Evolutionary conservation across 371 early-diverging fungal genomes (phyloP).

Genomic region (Smittium culicis): DNA sequence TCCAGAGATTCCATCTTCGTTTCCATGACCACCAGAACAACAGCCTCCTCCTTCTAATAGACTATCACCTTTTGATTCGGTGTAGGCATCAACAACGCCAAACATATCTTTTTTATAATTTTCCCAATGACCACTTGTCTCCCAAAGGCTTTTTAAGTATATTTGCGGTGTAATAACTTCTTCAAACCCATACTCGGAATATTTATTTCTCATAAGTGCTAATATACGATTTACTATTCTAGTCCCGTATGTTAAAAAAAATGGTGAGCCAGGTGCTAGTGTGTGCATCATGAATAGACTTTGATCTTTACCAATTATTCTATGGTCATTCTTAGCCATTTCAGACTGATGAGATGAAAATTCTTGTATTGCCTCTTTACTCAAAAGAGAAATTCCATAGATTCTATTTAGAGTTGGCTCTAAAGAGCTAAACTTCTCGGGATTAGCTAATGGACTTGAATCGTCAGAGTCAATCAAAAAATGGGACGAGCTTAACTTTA

Average conservation of each 20-base stretch:
- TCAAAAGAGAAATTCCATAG: slow-evolving; percentile 98
- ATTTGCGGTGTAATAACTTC: slow-evolving; percentile 97
- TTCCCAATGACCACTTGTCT: slow-evolving; percentile 96
- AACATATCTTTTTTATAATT: slow-evolving; percentile 99
- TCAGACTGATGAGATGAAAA: slow-evolving; percentile 79
- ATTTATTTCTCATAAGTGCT: slow-evolving; percentile 41
- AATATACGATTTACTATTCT: slow-evolving; percentile 48
- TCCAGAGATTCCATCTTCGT: slow-evolving; percentile 72
- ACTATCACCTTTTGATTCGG: slow-evolving; percentile 31
- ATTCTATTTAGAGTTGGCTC: slow-evolving; percentile 90
- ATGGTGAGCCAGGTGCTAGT: slow-evolving; percentile 57
- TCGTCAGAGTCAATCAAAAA: not conserved
- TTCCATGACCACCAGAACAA: slow-evolving; percentile 32
- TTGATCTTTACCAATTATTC: slow-evolving; percentile 85
- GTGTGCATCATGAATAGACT: slow-evolving; percentile 93
- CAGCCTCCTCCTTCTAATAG: not conserved
- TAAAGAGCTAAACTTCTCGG: slow-evolving; percentile 13
- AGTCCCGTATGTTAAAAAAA: slow-evolving; percentile 63
- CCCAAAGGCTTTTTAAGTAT: slow-evolving; percentile 94
- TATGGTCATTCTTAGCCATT: slow-evolving; percentile 96
- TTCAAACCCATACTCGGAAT: slow-evolving; percentile 60
- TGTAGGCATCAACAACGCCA: slow-evolving; percentile 50
- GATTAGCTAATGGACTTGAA: not conserved
- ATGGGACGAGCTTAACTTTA: slow-evolving; percentile 44
- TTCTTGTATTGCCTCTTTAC: slow-evolving; percentile 75